Base-by-base conservation (phyloP, 331 rosid genomes). In the Saraca asoca region DNA sequence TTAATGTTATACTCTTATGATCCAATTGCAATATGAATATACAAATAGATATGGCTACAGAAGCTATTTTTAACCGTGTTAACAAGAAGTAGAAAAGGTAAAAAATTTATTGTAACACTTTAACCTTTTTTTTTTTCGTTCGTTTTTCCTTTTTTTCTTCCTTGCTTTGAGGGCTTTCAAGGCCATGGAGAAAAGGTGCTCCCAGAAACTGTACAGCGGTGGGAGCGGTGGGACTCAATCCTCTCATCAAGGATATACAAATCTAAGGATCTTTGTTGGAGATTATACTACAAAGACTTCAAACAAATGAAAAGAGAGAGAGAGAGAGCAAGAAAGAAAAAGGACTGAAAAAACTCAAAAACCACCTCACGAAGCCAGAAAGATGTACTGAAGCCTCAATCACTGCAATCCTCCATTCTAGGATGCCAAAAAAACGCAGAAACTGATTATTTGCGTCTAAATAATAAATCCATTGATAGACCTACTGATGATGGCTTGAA, bases 401-500 rank as follows among this genome's bases (percentile, higher is more conserved):
- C 50, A 10, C 44, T 50, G 49, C 18, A 51, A 57, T 38, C 24
- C 58, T 71, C 57, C 57, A 57, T 44, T 69, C 45, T 37, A 63
- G 51, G 74, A 69, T 52, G 64, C 68, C 60, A 66, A 71, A 68
- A n/a, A 76, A 69, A 56, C 39, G 38, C 78, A 72, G 79, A 35
- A 76, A 66, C 58, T 72, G 74, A 71, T 79, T 81, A 90, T 80
- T 86, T 86, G 83, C 81, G 66, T 75, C 71, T 85, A 66, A 88
- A 80, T 65, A 93, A 68, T 62, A 86, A 72, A 80, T 78, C 81
- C 85, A 85, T 77, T 6, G 96, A 82, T 51, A 84, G 79, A 74
- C 90, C 95, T 50, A 88, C 72, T 1, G 95, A 79, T 34, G 95
- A 88, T 17, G 97, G 95, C 72, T 94, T 94, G 65, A 94, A 81